Evolutionary conservation across 2,329 filamentous ascomycete species (phyloP).

Genomic region (Mycocentrospora acerina): DNA sequence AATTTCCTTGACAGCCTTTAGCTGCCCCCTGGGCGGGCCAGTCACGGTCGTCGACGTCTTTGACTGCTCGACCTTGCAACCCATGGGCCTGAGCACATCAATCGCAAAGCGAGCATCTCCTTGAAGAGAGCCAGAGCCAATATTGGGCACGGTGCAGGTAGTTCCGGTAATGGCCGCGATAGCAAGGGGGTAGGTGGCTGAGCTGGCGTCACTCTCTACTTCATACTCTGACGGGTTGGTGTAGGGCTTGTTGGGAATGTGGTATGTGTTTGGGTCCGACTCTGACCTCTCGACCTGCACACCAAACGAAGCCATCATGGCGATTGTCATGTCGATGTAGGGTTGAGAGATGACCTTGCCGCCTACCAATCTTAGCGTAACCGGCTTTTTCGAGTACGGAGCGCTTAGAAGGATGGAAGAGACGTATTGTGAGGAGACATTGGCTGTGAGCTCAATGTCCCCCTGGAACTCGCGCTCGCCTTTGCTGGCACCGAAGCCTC

Average conservation of each 20-base stretch:
- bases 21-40: slow-evolving; percentile 71
- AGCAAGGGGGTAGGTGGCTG: slow-evolving; percentile 91
- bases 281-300: slow-evolving; percentile 74
- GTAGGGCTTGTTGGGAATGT: slow-evolving; percentile 85
- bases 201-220: slow-evolving; percentile 96
- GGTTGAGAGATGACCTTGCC: slow-evolving; percentile 95
- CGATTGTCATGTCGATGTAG: slow-evolving; percentile 98
- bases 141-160: slow-evolving; percentile 94
- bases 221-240: slow-evolving; percentile 81
- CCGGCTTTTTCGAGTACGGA: slow-evolving; percentile 91
- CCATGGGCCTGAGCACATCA: slow-evolving; percentile 89
- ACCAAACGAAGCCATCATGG: slow-evolving; percentile 95
- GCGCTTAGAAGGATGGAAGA: slow-evolving; percentile 96
- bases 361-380: slow-evolving; percentile 87
- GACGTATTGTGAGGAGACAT: slow-evolving; percentile 98
- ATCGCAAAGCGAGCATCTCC: slow-evolving; percentile 93
- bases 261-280: slow-evolving; percentile 85
- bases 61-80: slow-evolving; percentile 84
- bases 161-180: slow-evolving; percentile 95
- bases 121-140: slow-evolving; percentile 87
- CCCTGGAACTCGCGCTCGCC: slow-evolving; percentile 62
- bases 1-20: slow-evolving; percentile 76
- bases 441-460: slow-evolving; percentile 86
- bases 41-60: slow-evolving; percentile 87
- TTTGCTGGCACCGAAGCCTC: slow-evolving; percentile 67